Base-by-base conservation (phyloP, 139 green algal species). In the Volvox reticuliferus region DNA sequence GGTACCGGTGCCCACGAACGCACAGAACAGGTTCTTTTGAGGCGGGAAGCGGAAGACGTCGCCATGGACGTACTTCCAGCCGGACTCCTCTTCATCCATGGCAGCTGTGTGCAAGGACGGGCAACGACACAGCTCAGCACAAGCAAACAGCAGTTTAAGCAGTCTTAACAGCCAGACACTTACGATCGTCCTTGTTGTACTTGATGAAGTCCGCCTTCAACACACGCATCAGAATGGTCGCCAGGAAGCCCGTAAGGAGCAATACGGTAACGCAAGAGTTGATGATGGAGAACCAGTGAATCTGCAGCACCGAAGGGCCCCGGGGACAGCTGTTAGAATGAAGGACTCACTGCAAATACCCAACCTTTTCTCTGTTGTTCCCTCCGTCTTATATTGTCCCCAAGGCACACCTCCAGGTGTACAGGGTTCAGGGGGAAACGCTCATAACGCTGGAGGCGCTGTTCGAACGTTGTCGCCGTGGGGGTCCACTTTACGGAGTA, bases 251-350 rank as follows among this genome's bases (percentile, higher is more conserved):
- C 16, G 97, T 98, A n/a, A 99, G 95, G 88, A 99, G 95, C 91
- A 99, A 94, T 86, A 98, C 97, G 2, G 97, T 98, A 22, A 99
- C 96, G 94, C 96, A 98, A 19, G 91, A 96, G 94, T 99, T 99
- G 92, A 98, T 96, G 93, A 99, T 98, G 84, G 94, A 97, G 93
- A 99, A 98, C 97, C 97, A 99, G 95, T 99, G 97, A 89, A 98
- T 98, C 96, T 98, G 96, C 84, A 67, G 21, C 18, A 5, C 0
- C 17, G 12, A 73, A 18, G 32, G 71, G 32, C 71, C 71, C 71
- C 30, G 32, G 21, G 71, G 71, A 79, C 71, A 30, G 71, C 32
- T 35, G 24, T 28, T 32, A 3, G n/a, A n/a, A 75, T 32, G 73
- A 9, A 55, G 44, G 44, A 55, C n/a, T n/a, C n/a, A 44, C 73